Base-by-base conservation (phyloP, 495 filamentous ascomycete species). In the Terfezia boudieri region DNA sequence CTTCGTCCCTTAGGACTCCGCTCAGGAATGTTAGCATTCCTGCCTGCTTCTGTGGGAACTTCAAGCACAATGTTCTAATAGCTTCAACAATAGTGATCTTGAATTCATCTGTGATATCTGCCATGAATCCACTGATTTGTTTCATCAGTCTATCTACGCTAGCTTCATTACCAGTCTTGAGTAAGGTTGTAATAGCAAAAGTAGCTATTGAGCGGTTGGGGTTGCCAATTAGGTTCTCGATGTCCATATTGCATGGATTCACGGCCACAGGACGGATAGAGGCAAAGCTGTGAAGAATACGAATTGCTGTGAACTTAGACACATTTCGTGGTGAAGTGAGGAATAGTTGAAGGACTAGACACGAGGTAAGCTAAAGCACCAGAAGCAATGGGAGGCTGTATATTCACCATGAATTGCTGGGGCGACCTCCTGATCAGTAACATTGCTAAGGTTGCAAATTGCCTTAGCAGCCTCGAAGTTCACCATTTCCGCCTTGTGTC, bases 401-500 rank as follows among this genome's bases (percentile, higher is more conserved):
- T 32, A 32, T 32, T 60, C 53, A 62, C 61, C 74, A 67, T 94
- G 88, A 53, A 98, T 86, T 48, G 92, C 87, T 66, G 95, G 88
- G 3, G 82, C 77, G 35, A 88, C 83, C 67, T 99, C 90, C 48
- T 78, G 80, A 63, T 99, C 92, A 41, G 83, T 85, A 41, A 95
- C 83, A 68, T 98, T 86, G 51, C 79, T 78, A 75, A 96, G 81
- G 61, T 89, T 83, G 68, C 86, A 92, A 66, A 99, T 94, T 20
- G 89, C 86, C 73, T 96, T 96, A 22, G 90, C 92, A 53, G 90
- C 90, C 71, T 99, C 90, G 61, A 99, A 96, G 70, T 95, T 99
- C 67, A 98, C 92, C 92, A 99, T 96, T 64, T 99, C 90, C 65
- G 87, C 87, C 78, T 99, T 99, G 68, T 99, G 88, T 67, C 90